Base-by-base conservation (phyloP, 345 rosid species). In the Kernera saxatilis region DNA sequence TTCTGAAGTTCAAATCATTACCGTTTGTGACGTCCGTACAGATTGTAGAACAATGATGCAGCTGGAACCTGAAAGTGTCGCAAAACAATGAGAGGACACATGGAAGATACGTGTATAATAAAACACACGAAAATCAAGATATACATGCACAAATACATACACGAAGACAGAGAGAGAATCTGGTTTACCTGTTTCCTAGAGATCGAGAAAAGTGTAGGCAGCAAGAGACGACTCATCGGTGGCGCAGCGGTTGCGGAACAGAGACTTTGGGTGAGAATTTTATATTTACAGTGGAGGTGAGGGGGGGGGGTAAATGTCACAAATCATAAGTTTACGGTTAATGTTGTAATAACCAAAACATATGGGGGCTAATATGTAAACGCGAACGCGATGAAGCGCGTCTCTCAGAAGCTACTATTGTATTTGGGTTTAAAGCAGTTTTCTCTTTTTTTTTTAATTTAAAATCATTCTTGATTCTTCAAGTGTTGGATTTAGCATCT, bases 1-100 rank as follows among this genome's bases (percentile, higher is more conserved):
- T 15, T 1, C 11, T 26, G 15, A 45, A 53, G 53, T 14, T 25
- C 27, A 52, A 69, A 9, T 6, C 67, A 64, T 37, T 80, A 92
- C 98, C 96, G 72, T 83, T 82, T 87, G 80, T 86, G 78, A 74
- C 30, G 30, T 56, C 75, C 65, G 12, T 66, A 50, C 50, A 79
- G 67, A 46, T 33, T 58, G 15, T 37, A 74, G 68, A 76, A 64
- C 30, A 79, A 69, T 25, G 86, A 84, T 37, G 63, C 32, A 12
- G 77, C 18, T 55, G 81, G 82, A 57, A 56, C 81, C 97, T 88
- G 70, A 78, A 82, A 59, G 5, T 10, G 32, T 65, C 52, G 21
- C 26, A n/a, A 21, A 3, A 14, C 64, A 2, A 39, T 23, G 15
- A 19, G 15, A 19, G 6, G 14, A 9, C 27, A 30, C 33, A 61